Conservation (phyloP, 768 basidiomycete species). For the Boletus pseudo-olivaceus region DNA sequence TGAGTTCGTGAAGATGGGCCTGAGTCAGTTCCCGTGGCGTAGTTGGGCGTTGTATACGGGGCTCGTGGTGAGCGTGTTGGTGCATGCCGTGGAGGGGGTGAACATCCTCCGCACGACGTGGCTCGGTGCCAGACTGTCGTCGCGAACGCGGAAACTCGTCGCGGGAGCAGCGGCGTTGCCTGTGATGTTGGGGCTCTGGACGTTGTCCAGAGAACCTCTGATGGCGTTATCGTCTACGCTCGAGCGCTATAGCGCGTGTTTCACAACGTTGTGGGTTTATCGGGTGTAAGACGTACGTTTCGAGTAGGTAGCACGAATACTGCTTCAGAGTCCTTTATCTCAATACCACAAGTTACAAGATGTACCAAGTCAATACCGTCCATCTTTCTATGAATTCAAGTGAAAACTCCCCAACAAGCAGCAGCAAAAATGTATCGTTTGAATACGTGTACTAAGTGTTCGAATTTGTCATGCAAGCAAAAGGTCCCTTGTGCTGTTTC, state of each 20-base stretch:
- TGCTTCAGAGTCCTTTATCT: background rate
- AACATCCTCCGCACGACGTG: conserved; percentile 51
- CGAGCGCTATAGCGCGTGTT: conserved; percentile 50
- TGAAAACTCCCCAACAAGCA: too few relatives aligned
- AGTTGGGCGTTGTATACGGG: conserved; percentile 63
- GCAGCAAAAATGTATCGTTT: too few relatives aligned
- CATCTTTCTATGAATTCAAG: background rate
- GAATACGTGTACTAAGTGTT: too few relatives aligned
- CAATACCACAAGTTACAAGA: background rate
- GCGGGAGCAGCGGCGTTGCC: conserved; percentile 43
- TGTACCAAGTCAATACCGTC: background rate
- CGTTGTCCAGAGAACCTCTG: conserved; percentile 55
- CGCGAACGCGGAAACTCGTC: conserved; percentile 27
- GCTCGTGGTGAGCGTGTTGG: conserved; percentile 49
- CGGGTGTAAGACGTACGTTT: conserved; percentile 32
- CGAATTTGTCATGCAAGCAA: background rate
- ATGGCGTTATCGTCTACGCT: conserved; percentile 50
- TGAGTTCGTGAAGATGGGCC: conserved; percentile 75
- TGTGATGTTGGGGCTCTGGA: conserved; percentile 52
- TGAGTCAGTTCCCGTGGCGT: conserved; percentile 58
- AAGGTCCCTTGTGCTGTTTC: background rate
- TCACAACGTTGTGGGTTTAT: conserved; percentile 44
- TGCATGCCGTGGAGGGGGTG: conserved; percentile 65
- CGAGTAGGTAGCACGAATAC: background rate
- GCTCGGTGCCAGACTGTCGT: conserved; percentile 17